These are phyloP conservation scores for Pseudoscleropodium purum DNA, from an alignment of 225 moss, liverwort and hornwort genomes.

Conservation along the genomic window DNA sequence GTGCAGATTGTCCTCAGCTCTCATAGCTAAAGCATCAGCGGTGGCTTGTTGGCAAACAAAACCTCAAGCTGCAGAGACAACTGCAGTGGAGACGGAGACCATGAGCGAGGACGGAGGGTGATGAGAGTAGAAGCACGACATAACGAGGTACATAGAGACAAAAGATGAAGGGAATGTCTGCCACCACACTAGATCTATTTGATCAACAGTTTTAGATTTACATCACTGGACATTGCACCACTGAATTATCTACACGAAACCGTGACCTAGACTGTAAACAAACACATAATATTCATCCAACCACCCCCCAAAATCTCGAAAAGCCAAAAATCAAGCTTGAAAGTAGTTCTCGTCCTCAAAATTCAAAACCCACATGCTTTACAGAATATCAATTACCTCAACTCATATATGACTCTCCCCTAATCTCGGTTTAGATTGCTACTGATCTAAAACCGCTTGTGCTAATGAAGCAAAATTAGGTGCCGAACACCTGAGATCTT, in stretches of 20 bases:
- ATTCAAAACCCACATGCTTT: not conserved
- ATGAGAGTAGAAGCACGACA: not conserved
- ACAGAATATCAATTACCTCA: not conserved
- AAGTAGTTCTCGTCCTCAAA: not conserved
- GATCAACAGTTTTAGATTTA: conserved; percentile 8
- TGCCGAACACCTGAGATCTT: conserved; percentile 1
- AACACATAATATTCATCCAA: not conserved
- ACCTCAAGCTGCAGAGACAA: conserved; percentile 5
- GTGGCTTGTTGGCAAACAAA: conserved; percentile 4
- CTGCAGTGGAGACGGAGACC: not conserved
- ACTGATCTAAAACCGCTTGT: not conserved
- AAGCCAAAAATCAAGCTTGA: not conserved
- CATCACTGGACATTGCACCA: conserved; percentile 23
- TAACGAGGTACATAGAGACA: not conserved
- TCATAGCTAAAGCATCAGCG: conserved; percentile 28
- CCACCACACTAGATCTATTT: conserved; percentile 27
- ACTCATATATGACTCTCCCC: not conserved
- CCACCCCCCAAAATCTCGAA: not conserved
- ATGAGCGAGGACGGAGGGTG: not conserved
- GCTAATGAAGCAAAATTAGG: conserved; percentile 6
- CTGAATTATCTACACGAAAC: not conserved
- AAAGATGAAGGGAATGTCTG: conserved; percentile 11
- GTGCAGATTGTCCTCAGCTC: conserved; percentile 11
- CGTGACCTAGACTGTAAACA: not conserved
- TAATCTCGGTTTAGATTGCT: conserved; percentile 3